Conservation (phyloP, 345 rosid species). For the Erodium maritimum region DNA sequence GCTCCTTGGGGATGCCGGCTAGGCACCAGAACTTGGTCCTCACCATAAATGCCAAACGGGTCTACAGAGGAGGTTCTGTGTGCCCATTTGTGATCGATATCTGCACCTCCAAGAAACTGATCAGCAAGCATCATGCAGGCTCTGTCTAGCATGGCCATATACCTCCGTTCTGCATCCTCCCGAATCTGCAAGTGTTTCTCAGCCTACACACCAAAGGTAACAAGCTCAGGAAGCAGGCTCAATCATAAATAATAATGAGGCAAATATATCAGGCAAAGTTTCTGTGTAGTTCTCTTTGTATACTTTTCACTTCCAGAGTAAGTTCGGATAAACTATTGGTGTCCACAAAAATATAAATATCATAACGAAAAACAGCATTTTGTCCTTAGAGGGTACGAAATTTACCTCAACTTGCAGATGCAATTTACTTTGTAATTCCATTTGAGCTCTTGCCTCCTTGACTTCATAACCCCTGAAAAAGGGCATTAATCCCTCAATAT, state of each 20-base stretch:
- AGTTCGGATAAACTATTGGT: no score
- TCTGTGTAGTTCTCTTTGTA: no score
- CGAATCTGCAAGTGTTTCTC: slow-evolving; percentile 59
- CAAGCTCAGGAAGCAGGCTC: background rate
- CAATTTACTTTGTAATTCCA: slow-evolving; percentile 76
- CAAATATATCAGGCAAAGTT: no score
- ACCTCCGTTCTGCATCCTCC: slow-evolving; percentile 49
- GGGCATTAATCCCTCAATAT: background rate
- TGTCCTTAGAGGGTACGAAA: background rate
- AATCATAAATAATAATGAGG: background rate
- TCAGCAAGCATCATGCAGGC: slow-evolving; percentile 58
- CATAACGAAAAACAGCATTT: no score
- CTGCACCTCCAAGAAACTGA: slow-evolving; percentile 37
- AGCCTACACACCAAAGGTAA: slow-evolving; percentile 16
- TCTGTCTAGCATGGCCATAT: slow-evolving; percentile 53
- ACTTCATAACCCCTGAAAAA: slow-evolving; percentile 46
- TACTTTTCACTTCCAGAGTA: no score
- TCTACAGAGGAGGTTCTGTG: slow-evolving; percentile 22
- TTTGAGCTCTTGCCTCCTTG: slow-evolving; percentile 64
- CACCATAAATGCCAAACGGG: no score
- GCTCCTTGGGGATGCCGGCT: no score
- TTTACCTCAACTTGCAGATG: slow-evolving; percentile 68
- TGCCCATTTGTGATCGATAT: slow-evolving; percentile 17
- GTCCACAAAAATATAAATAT: background rate
- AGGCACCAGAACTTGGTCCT: no score